phyloP scores from a whole-genome alignment of 192 early-diverging fungal species.

The Mortierella hygrophila region DNA sequence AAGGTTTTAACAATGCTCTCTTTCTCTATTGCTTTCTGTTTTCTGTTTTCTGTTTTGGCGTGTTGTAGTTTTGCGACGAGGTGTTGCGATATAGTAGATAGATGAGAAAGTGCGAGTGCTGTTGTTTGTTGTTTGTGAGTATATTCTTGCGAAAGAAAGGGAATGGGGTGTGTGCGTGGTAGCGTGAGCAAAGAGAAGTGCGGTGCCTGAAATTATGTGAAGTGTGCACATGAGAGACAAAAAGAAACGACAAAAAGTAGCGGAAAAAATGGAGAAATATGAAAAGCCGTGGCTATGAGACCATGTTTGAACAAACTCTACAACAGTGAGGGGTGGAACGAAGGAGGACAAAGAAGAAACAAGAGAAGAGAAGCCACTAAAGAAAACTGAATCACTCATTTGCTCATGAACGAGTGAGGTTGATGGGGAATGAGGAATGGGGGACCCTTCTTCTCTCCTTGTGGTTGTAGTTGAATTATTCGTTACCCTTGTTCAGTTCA shows the following conservation, averaged over 20 bases:
- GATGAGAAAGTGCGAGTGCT: background rate
- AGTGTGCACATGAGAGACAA: background rate
- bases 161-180: background rate
- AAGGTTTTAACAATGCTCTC: background rate
- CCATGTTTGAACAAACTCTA: background rate
- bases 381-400: background rate
- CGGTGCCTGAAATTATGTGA: slow-evolving; percentile 3
- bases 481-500: background rate
- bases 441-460: background rate
- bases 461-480: background rate
- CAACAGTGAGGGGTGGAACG: background rate
- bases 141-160: background rate
- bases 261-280: background rate
- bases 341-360: background rate
- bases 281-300: background rate
- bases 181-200: background rate
- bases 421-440: background rate
- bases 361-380: background rate
- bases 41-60: background rate
- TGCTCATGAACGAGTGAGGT: background rate
- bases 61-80: background rate
- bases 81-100: background rate
- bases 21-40: background rate
- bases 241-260: no score
- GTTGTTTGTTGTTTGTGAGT: background rate